Conservation (phyloP, 345 rosid genomes). For the Gossypium bickii region DNA sequence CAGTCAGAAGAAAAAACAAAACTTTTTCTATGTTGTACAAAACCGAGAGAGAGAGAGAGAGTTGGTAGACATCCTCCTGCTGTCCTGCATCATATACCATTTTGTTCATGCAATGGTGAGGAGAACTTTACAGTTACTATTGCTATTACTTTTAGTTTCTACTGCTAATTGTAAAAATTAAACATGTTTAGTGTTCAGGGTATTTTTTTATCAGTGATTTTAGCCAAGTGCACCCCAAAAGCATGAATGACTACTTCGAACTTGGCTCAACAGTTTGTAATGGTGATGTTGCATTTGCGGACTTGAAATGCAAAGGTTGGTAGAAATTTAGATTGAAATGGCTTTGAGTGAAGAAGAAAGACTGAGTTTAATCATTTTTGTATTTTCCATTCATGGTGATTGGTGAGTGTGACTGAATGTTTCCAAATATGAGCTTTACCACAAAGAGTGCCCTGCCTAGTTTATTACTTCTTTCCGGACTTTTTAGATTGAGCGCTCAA, state of each 20-base stretch:
- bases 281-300: slow-evolving; percentile 6
- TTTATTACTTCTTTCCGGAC: too few species aligned
- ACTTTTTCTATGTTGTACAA: neutral
- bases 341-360: neutral
- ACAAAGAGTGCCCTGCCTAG: neutral
- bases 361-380: neutral
- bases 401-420: neutral
- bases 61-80: neutral
- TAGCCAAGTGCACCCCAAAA: neutral
- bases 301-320: neutral
- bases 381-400: neutral
- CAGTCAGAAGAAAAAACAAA: too few species aligned
- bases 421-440: neutral
- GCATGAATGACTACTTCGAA: neutral
- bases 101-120: neutral
- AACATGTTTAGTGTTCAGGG: neutral
- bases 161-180: neutral
- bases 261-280: neutral
- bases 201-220: neutral
- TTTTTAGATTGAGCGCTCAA: too few species aligned
- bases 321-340: neutral
- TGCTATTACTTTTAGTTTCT: neutral
- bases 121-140: neutral
- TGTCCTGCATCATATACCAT: neutral
- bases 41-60: neutral